Evolutionary conservation across 2,329 filamentous ascomycete genomes (phyloP).

Genomic region (Triangularia verruculosa): DNA sequence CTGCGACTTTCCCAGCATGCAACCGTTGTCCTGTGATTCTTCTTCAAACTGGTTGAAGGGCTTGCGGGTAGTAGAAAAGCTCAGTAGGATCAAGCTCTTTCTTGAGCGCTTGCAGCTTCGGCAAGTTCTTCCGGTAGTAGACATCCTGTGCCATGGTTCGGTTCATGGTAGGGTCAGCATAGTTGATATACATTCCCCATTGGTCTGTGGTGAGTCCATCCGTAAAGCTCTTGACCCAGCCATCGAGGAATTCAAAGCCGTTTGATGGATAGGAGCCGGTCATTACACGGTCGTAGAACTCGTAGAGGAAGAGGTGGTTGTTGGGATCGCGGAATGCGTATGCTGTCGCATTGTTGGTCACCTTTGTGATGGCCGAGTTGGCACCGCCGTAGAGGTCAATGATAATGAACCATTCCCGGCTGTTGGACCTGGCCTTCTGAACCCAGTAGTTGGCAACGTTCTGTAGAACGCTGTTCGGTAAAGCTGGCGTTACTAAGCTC

Average conservation of each 20-base stretch:
- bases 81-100: conserved; percentile 38
- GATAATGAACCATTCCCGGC: conserved; percentile 34
- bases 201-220: conserved; percentile 31
- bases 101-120: conserved; percentile 39
- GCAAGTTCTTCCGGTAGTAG: conserved; percentile 45
- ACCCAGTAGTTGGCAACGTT: conserved; percentile 32
- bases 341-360: conserved; percentile 31
- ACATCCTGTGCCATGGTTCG: conserved; percentile 46
- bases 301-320: conserved; percentile 48
- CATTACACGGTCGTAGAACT: conserved; percentile 44
- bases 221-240: conserved; percentile 38
- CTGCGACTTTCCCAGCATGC: not conserved
- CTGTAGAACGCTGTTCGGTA: conserved; percentile 27
- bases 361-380: conserved; percentile 37
- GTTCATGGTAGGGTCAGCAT: conserved; percentile 48
- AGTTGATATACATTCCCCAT: conserved; percentile 53
- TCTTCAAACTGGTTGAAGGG: conserved; percentile 24
- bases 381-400: conserved; percentile 36
- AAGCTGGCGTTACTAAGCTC: conserved; percentile 28
- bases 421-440: conserved; percentile 22
- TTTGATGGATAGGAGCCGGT: conserved; percentile 34
- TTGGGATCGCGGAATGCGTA: conserved; percentile 36
- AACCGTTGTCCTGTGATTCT: not conserved
- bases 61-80: conserved; percentile 42
- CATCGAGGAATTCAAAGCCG: conserved; percentile 40